Evolutionary conservation across 257 asterid genomes (phyloP), one percentile per base, ranked within the genome.

Genomic region (Ilex asprella): DNA sequence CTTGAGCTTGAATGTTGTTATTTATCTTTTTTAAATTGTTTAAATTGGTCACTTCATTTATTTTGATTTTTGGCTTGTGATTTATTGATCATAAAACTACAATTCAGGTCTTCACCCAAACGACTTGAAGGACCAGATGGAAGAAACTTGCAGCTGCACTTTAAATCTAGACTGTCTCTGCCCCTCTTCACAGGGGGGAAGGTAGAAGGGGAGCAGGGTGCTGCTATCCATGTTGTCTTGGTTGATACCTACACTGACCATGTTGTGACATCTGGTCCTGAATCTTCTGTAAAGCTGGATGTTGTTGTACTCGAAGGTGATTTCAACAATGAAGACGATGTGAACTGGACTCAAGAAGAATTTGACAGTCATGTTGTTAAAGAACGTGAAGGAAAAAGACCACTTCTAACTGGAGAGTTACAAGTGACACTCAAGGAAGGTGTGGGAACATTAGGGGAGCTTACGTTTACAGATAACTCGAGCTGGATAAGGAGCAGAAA

Each of bases 171-270:
- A 67, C 89, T 92, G 12, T 86, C 99, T 54, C 82, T 89, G 66
- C 99, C 99, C n/a, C 84, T 92, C 60, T 92, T 85, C 75, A 92
- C 99, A 12, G 97, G 97, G 31, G 99, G 96, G 31, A 88, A 87
- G 78, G 96, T 92, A 52, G 96, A 89, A 83, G 99, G 99, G 27
- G 99, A 92, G 76, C 99, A 86, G 73, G 95, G 97, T 73, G 99
- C 97, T 64, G 12, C 94, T 12, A 86, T 89, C 67, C 97, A 92
- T 68, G 87, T 83, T 60, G 94, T 89, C 57, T 71, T 92, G 57
- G 62, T 86, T 53, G 99, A 92, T 73, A 78, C 79, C n/a, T 77
- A 72, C 73, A 77, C 84, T 9, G 94, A 95, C 60, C 96, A 65
- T 77, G 95, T 81, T 55, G 83, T 86, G 44, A 85, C 96, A 70